Evolutionary conservation across 1,284 basidiomycete species (phyloP), one percentile per base, ranked within the genome.

Genomic region (Thecaphora thlaspeos): DNA sequence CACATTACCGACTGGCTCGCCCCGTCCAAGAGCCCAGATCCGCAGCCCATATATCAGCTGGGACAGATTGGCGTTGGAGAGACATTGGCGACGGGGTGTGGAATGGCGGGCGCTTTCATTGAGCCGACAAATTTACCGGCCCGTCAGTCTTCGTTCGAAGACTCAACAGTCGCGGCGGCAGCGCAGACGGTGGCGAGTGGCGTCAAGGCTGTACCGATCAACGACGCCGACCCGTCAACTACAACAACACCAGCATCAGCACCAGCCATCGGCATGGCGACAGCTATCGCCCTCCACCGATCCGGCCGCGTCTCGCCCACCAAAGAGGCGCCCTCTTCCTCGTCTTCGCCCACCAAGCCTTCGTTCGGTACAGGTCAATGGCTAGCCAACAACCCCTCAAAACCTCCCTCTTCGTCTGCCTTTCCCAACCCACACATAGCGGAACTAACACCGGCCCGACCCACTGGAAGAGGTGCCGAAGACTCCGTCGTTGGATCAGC

Each of bases 1-100:
- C 52, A 53, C 34, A 24, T 66, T 37, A 55, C 55, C 11, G 63
- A 61, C 43, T 66, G 63, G 63, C 37, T 61, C 4, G 48, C 51
- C 18, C 41, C 59, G 23, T 32, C 51, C 0, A 53, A 46, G 38
- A 40, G 21, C 15, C 38, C 38, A 14, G 18, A 11, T 12, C 32
- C 32, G 7, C 7, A 7, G 15, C 32, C 32, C 10, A 34, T 15
- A 8, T 34, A 14, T 15, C 32, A 34, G 32, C 32, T 34, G 4
- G 32, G 32, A n/a, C n/a, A n/a, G n/a, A n/a, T n/a, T n/a, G n/a
- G n/a, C n/a, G n/a, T n/a, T n/a, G n/a, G n/a, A n/a, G n/a, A n/a
- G n/a, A n/a, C n/a, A n/a, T n/a, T n/a, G n/a, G n/a, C n/a, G n/a
- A n/a, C n/a, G n/a, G 49, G 53, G n/a, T 55, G 55, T 17, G 58